These are phyloP conservation scores for Lactarius evosmus DNA, from an alignment of 768 basidiomycete genomes.

Conservation along the genomic window DNA sequence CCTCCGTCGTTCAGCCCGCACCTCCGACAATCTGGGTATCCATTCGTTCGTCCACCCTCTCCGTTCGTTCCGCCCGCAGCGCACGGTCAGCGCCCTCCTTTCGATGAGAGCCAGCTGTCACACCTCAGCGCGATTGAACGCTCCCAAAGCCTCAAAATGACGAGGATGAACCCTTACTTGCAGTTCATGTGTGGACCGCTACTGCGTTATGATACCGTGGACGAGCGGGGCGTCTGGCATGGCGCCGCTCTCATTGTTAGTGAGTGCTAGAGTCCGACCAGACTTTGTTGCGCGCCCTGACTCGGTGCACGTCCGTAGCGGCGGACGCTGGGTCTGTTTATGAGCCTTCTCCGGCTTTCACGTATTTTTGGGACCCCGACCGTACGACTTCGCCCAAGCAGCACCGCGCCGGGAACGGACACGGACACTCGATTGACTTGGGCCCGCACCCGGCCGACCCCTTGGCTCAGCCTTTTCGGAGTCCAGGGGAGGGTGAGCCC, in stretches of 20 bases:
- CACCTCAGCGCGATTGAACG: conserved; percentile 61
- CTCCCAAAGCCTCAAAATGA: conserved; percentile 53
- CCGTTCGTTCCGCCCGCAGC: conserved; percentile 12
- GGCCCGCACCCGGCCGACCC: conserved; percentile 77
- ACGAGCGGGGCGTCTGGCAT: conserved; percentile 74
- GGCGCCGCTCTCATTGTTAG: conserved; percentile 88
- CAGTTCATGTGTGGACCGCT: conserved; percentile 93
- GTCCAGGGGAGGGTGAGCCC: neutral
- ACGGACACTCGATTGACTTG: conserved; percentile 49
- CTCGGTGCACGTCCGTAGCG: conserved; percentile 40
- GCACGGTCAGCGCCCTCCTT: conserved; percentile 18
- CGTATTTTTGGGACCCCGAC: conserved; percentile 73
- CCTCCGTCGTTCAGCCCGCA: conserved; percentile 12
- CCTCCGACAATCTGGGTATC: conserved; percentile 14
- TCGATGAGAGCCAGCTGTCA: conserved; percentile 40
- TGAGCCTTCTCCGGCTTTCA: conserved; percentile 66
- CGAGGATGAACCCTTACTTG: conserved; percentile 76
- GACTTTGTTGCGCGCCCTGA: neutral
- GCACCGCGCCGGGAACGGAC: conserved; percentile 26
- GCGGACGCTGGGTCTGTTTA: conserved; percentile 78
- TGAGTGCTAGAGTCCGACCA: conserved; percentile 40
- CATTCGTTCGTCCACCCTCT: neutral
- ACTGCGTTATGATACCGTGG: conserved; percentile 85
- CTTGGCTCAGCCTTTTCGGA: conserved; percentile 41
- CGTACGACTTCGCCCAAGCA: conserved; percentile 28